These are phyloP conservation scores for Trichomonascus vanleenenianus DNA, from an alignment of 805 yeast genomes.

Conservation along the genomic window DNA sequence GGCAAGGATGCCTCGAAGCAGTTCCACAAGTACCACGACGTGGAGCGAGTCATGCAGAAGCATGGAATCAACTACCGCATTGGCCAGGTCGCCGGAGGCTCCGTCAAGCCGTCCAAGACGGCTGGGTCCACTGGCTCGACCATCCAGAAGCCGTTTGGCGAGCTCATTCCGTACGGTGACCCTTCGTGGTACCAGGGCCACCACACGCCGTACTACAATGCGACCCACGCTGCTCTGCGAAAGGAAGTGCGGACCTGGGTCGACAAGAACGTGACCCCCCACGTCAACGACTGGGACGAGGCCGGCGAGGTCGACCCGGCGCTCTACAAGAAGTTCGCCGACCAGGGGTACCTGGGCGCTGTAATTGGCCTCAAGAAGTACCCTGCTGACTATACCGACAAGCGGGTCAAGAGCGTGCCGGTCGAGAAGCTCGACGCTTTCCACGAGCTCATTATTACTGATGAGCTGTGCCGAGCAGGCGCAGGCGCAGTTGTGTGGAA, in stretches of 20 bases:
- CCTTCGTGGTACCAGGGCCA: slow-evolving; percentile 35
- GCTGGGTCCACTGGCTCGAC: slow-evolving; percentile 3
- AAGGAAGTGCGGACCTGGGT: slow-evolving; percentile 34
- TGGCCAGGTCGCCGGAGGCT: slow-evolving; percentile 18
- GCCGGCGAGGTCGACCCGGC: slow-evolving; percentile 29
- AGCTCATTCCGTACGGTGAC: slow-evolving; percentile 33
- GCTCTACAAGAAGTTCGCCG: slow-evolving; percentile 29
- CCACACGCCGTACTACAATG: slow-evolving; percentile 32
- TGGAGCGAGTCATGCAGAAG: slow-evolving; percentile 28
- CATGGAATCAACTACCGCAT: slow-evolving; percentile 28
- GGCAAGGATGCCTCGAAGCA: slow-evolving; percentile 70
- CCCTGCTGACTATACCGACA: slow-evolving; percentile 32
- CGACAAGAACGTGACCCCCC: slow-evolving; percentile 32
- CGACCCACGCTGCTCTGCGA: slow-evolving; percentile 33
- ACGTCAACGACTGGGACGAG: slow-evolving; percentile 37
- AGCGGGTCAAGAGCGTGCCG: slow-evolving; percentile 30
- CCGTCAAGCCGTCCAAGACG: slow-evolving; percentile 14
- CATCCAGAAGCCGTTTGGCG: slow-evolving; percentile 17
- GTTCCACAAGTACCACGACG: slow-evolving; percentile 43
- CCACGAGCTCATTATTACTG: slow-evolving; percentile 33
- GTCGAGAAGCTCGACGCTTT: slow-evolving; percentile 32
- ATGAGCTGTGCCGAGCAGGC: slow-evolving; percentile 33
- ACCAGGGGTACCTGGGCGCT: slow-evolving; percentile 35
- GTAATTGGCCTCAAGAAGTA: slow-evolving; percentile 29
- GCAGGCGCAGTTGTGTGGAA: slow-evolving; percentile 36